Base-by-base conservation (phyloP, 768 basidiomycete species). In the Steccherinum ochraceum region DNA sequence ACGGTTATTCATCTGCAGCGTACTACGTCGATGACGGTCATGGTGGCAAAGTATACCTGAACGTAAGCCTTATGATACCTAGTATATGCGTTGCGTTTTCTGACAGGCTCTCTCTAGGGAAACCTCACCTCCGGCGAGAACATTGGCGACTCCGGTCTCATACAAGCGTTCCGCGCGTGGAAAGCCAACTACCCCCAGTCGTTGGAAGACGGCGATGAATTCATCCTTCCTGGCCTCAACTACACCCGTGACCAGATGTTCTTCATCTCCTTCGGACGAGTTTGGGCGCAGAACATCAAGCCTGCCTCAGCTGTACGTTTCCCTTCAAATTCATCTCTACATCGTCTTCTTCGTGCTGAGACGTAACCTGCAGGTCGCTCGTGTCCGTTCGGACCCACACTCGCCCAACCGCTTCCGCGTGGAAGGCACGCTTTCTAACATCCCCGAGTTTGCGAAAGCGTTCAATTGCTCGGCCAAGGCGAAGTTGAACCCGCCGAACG, bases 81-180 rank as follows among this genome's bases (percentile, higher is more conserved):
- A 23, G 21, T 44, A 51, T 48, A 49, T 12, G n/a, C 27, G 1
- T 47, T 27, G 2, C 5, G 4, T 35, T 18, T 13, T 12, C 5
- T 48, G 21, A 23, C 30, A 3, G 24, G 20, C 12, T 26, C 24
- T 5, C 16, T 44, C 46, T 19, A 48, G 40, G 53, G 30, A 30
- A 13, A 21, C 5, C 41, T 89, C 48, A 96, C 93, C 1, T 89
- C 89, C 11, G 91, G 91, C 4, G 93, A 95, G 67, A 93, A 93
- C 62, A 91, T 93, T 51, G 93, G 89, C 5, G 93, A 95, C 62
- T 79, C 78, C 0, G 89, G 89, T 11, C 68, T 93, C 18, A 83
- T 93, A 41, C 90, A 92, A 65, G 83, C 93, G 0, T 95, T 83
- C 66, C 78, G 87, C 11, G 96, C 96, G 16, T 99, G 96, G 96